Base-by-base conservation (phyloP, 1,284 basidiomycete species). In the Termitomyces sp. region DNA sequence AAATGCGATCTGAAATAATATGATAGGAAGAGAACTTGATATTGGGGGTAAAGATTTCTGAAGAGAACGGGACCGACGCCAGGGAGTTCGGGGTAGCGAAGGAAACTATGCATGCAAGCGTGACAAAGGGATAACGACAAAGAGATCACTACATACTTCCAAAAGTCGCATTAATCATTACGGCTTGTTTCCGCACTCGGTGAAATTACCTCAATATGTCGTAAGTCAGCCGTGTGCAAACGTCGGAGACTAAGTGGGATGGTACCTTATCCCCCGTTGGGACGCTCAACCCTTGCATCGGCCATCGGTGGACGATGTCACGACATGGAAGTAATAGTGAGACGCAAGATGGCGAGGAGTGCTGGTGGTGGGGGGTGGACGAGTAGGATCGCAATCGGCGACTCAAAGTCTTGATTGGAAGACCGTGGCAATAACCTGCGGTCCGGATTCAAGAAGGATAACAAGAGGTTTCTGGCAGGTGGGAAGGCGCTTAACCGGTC, bases 261-360 rank as follows among this genome's bases (percentile, higher is more conserved):
- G 41, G 24, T 13, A 43, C 6, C 14, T 33, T 54, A 56, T 51
- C 46, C 55, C 54, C 40, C 52, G 35, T 46, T 58, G 38, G 54
- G 35, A 45, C 51, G 56, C 43, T 37, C 13, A 34, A 11, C 14
- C n/a, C 50, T 41, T 48, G 16, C 28, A 16, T 18, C 41, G 24
- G 56, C 21, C 37, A 37, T 47, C 47, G 44, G 49, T n/a, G 41
- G 30, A 31, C 21, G 39, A 18, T 19, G 24, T 19, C 31, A 46
- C 24, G 30, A 38, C 11, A 14, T 21, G 16, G 18, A 24, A 13
- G 8, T 1, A n/a, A 6, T 18, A 28, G 21, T 24, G 49, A 40
- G 9, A 46, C 16, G 16, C 31, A 21, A 33, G 18, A 42, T 8
- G 7, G 16, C 2, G 16, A 30, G n/a, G 8, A 26, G 11, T 14